Evolutionary conservation across 2,329 filamentous ascomycete species (phyloP).

Genomic region (Didymellaceae sp.): DNA sequence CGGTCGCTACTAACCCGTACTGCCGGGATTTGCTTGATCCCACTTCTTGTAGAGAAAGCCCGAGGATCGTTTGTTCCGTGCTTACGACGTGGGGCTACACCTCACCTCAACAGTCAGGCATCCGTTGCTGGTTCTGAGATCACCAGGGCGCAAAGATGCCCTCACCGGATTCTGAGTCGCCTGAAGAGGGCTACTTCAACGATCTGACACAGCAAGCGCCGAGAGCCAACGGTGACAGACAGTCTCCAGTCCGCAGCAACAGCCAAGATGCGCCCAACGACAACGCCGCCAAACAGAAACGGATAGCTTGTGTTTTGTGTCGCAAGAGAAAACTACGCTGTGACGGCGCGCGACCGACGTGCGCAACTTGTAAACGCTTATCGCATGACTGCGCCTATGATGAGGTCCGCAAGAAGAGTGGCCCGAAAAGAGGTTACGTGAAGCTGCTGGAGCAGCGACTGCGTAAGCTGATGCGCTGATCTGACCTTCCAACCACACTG

Average conservation of each 20-base stretch:
- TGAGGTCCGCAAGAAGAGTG: conserved; percentile 91
- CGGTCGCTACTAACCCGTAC: neutral
- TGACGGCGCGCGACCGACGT: conserved; percentile 83
- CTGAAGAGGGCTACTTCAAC: conserved; percentile 62
- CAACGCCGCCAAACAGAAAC: conserved; percentile 64
- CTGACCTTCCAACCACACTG: conserved; percentile 6
- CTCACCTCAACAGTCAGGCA: neutral
- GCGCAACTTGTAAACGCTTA: conserved; percentile 85
- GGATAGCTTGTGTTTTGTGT: conserved; percentile 93
- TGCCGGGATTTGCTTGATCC: neutral
- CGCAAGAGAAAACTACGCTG: conserved; percentile 91
- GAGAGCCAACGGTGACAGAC: conserved; percentile 29
- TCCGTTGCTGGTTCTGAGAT: neutral
- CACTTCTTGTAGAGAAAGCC: neutral
- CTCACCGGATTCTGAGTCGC: conserved; percentile 41
- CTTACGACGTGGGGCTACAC: conserved; percentile 14
- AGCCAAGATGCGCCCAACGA: conserved; percentile 56
- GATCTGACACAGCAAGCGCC: conserved; percentile 56
- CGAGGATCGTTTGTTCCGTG: neutral
- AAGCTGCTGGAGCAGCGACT: conserved; percentile 92
- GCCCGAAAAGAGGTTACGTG: conserved; percentile 91
- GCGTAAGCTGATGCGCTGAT: conserved; percentile 64
- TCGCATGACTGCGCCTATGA: conserved; percentile 90
- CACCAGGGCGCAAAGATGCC: conserved; percentile 31
- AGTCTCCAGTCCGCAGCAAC: conserved; percentile 46